Percentiles rank a stretch among this genome's conserved stretches.
These are phyloP conservation scores for Apiospora kogelbergensis DNA, from an alignment of 2,329 filamentous ascomycete species.

Conservation along the genomic window DNA sequence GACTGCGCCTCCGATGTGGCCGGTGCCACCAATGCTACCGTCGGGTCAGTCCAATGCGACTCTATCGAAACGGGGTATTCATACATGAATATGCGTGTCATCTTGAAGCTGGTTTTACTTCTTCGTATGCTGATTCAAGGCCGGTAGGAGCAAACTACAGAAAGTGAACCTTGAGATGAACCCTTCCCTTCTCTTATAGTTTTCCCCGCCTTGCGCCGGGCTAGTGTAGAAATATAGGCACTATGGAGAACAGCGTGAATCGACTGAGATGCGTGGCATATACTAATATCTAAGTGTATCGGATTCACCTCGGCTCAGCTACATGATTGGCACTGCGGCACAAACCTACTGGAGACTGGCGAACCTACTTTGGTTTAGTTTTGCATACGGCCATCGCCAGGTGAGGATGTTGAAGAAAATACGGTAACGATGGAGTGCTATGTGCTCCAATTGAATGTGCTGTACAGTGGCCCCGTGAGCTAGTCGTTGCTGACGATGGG, in stretches of 20 bases:
- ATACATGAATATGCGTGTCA: slow-evolving; percentile 7
- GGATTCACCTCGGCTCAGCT: too few relatives aligned
- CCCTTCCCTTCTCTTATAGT: not conserved
- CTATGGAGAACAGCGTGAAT: too few relatives aligned
- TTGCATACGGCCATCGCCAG: too few relatives aligned
- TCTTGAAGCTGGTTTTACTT: not conserved
- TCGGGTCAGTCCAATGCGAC: not conserved
- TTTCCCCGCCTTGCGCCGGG: not conserved
- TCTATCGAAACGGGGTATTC: not conserved
- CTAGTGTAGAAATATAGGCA: not conserved
- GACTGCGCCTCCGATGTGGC: slow-evolving; percentile 21
- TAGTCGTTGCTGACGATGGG: not conserved
- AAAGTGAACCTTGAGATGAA: not conserved
- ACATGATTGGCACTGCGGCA: too few relatives aligned
- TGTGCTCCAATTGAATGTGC: too few relatives aligned
- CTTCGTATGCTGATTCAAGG: not conserved
- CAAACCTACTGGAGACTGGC: too few relatives aligned
- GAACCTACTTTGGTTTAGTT: too few relatives aligned
- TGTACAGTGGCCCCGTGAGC: too few relatives aligned
- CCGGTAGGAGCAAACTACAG: not conserved
- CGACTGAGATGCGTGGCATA: too few relatives aligned
- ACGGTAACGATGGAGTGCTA: too few relatives aligned
- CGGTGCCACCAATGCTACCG: slow-evolving; percentile 21
- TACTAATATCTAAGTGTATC: too few relatives aligned
- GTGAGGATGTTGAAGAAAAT: too few relatives aligned